Percentiles rank a stretch among this genome's conserved stretches.
These are phyloP conservation scores for Colletotrichum sp. DNA, from an alignment of 2,329 filamentous ascomycete species.

Conservation along the genomic window DNA sequence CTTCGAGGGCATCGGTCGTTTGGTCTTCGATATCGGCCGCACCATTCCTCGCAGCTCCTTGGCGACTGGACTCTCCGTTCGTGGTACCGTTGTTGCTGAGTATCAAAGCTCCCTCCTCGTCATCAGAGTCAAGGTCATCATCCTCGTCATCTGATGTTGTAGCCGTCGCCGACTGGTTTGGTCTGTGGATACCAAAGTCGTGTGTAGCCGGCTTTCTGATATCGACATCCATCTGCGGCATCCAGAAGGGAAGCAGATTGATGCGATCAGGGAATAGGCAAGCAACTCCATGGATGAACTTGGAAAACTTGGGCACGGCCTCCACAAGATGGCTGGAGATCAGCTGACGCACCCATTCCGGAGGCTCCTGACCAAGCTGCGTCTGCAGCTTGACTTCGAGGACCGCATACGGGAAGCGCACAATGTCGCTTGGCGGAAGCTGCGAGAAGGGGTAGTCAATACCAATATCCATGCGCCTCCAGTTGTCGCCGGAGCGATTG, in stretches of 20 bases:
- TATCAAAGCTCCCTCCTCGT: constrained; percentile 30
- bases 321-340: constrained; percentile 94
- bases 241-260: constrained; percentile 92
- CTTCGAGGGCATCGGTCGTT: constrained; percentile 65
- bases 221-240: constrained; percentile 97
- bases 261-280: constrained; percentile 87
- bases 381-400: constrained; percentile 98
- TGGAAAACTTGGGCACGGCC: constrained; percentile 98
- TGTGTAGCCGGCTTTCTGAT: constrained; percentile 92
- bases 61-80: constrained; percentile 42
- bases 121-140: constrained; percentile 60
- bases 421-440: constrained; percentile 81
- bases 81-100: constrained; percentile 4
- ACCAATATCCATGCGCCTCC: constrained; percentile 96
- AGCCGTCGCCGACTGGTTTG: constrained; percentile 74
- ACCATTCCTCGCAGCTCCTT: constrained; percentile 42
- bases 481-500: constrained; percentile 81
- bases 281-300: constrained; percentile 96
- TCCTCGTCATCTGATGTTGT: constrained; percentile 81
- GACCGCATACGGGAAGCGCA: constrained; percentile 93
- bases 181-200: constrained; percentile 87
- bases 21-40: constrained; percentile 80
- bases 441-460: constrained; percentile 95
- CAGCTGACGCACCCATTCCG: constrained; percentile 94
- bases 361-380: constrained; percentile 91